A percentile compares a stretch with the other conserved stretches of the same genome.
phyloP scores from a whole-genome alignment of 148 eudicot species.

The Tetragonia tetragonoides region DNA sequence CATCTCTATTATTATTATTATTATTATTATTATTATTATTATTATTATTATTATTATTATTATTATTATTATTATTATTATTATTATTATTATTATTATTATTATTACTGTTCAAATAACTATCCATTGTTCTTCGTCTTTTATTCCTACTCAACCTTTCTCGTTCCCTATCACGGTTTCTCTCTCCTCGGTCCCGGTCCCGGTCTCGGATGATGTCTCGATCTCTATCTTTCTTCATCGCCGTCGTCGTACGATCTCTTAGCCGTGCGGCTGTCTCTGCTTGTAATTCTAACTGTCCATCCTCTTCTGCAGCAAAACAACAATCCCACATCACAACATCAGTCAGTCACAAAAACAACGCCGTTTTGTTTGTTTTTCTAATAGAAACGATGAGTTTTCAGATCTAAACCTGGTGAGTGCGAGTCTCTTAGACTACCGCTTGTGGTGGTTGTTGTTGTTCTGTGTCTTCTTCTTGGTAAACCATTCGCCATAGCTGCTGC shows the following conservation, averaged over 20 bases:
- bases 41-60: constrained; percentile 24
- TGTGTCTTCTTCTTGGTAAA: constrained; percentile 50
- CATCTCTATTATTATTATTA: constrained; percentile 38
- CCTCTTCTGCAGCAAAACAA: constrained; percentile 62
- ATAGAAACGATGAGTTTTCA: not conserved
- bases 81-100: constrained; percentile 35
- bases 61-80: constrained; percentile 24
- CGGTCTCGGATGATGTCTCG: constrained; percentile 16
- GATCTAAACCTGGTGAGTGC: constrained; percentile 79
- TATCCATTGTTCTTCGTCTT: constrained; percentile 46
- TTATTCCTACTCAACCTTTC: constrained; percentile 55
- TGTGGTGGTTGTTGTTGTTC: constrained; percentile 31
- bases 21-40: constrained; percentile 25
- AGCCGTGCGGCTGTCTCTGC: constrained; percentile 50
- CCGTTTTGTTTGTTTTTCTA: not conserved
- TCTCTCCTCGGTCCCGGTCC: constrained; percentile 49
- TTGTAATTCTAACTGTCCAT: constrained; percentile 49
- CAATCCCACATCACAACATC: constrained; percentile 8
- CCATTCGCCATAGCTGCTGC: constrained; percentile 56
- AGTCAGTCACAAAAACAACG: not conserved
- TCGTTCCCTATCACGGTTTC: constrained; percentile 38
- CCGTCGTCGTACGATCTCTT: constrained; percentile 49
- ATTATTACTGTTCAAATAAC: constrained; percentile 37
- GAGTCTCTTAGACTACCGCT: constrained; percentile 55
- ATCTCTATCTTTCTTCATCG: constrained; percentile 17